Evolutionary conservation across 192 early-diverging fungal genomes (phyloP), one percentile per base, ranked within the genome.

Genomic region (Allomyces macrogynus): DNA sequence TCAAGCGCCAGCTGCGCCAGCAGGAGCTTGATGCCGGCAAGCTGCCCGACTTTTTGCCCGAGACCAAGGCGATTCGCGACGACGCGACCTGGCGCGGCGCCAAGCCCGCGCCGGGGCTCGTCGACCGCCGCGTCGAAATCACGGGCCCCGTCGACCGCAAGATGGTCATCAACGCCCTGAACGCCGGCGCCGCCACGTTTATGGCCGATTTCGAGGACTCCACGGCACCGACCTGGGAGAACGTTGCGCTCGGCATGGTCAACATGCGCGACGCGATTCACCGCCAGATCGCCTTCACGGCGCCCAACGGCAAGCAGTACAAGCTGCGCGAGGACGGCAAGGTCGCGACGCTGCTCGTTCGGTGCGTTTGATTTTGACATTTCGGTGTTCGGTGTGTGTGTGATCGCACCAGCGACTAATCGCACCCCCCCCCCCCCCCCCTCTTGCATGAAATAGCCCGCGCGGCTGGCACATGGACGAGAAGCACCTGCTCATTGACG

Each of bases 131-230:
- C 63, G 92, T 97, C 64, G 94, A 97, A 76, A 97, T 97, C 76
- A 97, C 92, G 57, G 92, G 94, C 24, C 94, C 94, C 10, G 92
- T 94, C 60, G 92, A 94, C 78, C 86, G 94, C 73, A 97, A 97
- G 78, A 97, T 97, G 95, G 92, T 97, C 71, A 97, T 97, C 78
- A 97, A 97, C 69, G 95, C 95, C 60, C 83, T 97, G 70, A 97
- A 95, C 81, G 89, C 90, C 26, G 92, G 89, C 4, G 88, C 95
- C 32, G 77, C 78, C 66, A 95, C 92, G 40, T 97, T 90, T 75
- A 97, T 97, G 95, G 95, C 95, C 40, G 95, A 97, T 76, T 94
- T 97, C 73, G 95, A 97, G 86, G 95, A 97, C 78, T 97, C 95
- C 24, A 94, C 87, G 78, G 84, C 90, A 20, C 95, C 95, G 43